Percentiles rank a stretch among this genome's conserved stretches.
phyloP scores from a whole-genome alignment of 2,329 filamentous ascomycete genomes.

The Cladophialophora psammophila region DNA sequence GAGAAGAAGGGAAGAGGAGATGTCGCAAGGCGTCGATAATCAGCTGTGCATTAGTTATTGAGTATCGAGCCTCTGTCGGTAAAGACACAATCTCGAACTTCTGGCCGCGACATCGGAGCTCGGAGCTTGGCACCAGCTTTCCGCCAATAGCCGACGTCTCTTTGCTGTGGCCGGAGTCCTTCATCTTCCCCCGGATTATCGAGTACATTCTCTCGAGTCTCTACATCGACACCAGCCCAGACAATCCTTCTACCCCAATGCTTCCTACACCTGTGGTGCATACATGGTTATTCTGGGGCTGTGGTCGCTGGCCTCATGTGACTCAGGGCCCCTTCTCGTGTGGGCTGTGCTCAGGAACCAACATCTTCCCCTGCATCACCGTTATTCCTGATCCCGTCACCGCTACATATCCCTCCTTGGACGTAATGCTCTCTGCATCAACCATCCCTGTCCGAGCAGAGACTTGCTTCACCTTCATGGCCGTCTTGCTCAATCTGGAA shows the following conservation, averaged over 20 bases:
- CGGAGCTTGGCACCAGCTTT: constrained; percentile 17
- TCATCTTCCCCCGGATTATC: constrained; percentile 2
- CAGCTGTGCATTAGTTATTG: neutral
- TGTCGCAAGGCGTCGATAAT: constrained; percentile 14
- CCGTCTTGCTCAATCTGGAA: constrained; percentile 12
- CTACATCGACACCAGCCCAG: no score
- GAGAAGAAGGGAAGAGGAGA: neutral
- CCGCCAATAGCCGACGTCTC: constrained; percentile 10
- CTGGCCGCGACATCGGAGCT: constrained; percentile 21
- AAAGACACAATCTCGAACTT: neutral
- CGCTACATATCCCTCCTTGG: neutral
- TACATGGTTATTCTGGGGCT: no score
- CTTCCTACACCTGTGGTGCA: no score
- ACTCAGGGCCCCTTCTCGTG: neutral
- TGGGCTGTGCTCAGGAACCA: constrained; percentile 2
- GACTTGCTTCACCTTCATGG: constrained; percentile 15
- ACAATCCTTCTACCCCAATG: no score
- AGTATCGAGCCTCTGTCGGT: no score
- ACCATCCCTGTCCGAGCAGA: constrained; percentile 12
- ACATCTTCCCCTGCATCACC: constrained; percentile 13
- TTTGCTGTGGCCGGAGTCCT: constrained; percentile 9
- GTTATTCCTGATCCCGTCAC: constrained; percentile 12
- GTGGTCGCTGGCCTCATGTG: neutral
- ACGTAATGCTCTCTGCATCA: neutral
- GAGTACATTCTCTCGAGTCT: neutral